phyloP scores from a whole-genome alignment of 208 protist species.

The Trichomonas vaginalis region DNA sequence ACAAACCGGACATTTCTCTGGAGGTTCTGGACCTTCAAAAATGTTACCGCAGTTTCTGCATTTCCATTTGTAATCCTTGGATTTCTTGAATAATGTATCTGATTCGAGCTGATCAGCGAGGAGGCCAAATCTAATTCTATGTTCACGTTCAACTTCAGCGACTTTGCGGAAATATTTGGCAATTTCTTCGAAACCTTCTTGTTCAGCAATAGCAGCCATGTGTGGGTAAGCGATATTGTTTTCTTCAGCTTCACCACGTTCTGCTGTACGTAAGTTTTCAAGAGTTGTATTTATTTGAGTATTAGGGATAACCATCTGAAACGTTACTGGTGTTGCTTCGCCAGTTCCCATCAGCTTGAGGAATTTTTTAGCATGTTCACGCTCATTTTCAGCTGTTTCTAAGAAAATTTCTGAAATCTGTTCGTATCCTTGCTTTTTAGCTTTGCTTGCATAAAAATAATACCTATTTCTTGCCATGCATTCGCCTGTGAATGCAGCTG shows the following conservation, averaged over 20 bases:
- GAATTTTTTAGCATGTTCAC: not conserved
- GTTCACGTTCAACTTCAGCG: not conserved
- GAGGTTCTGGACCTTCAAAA: not conserved
- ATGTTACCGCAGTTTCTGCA: slow-evolving; percentile 7
- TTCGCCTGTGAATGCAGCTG: not conserved
- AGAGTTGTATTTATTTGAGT: not conserved
- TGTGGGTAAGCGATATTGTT: not conserved
- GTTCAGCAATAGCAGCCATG: slow-evolving; percentile 9
- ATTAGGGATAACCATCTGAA: not conserved
- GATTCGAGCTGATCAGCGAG: not conserved
- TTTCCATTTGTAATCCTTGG: not conserved
- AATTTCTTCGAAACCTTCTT: slow-evolving; percentile 16
- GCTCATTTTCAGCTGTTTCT: slow-evolving; percentile 11
- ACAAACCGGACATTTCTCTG: not conserved
- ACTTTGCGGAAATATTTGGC: not conserved
- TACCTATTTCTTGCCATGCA: slow-evolving; percentile 8
- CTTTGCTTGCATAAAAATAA: not conserved
- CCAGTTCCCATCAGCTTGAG: not conserved
- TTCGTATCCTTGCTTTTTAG: not conserved
- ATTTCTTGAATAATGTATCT: not conserved
- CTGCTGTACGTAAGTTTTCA: not conserved
- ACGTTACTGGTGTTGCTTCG: not conserved
- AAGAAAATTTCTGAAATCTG: not conserved
- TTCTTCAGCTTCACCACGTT: not conserved
- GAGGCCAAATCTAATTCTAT: not conserved